Evolutionary conservation across 2,329 filamentous ascomycete species (phyloP).

Genomic region (Verticillium dahliae): DNA sequence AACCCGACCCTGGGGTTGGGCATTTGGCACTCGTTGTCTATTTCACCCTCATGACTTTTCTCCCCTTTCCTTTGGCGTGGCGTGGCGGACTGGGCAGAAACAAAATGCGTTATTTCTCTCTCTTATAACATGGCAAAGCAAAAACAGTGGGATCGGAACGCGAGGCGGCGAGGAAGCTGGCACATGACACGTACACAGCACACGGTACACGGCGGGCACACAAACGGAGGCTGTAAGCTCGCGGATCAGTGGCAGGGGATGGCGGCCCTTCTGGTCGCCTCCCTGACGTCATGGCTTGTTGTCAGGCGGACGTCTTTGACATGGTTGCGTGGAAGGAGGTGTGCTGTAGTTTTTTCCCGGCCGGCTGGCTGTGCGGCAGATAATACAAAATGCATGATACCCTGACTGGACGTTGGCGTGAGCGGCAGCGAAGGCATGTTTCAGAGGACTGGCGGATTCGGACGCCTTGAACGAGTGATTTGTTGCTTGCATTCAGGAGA

Average conservation of each 20-base stretch:
- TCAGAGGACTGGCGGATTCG: too few relatives aligned
- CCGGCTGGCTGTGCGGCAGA: not conserved
- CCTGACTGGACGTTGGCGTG: not conserved
- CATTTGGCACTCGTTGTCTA: too few relatives aligned
- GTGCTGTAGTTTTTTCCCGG: not conserved
- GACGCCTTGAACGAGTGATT: too few relatives aligned
- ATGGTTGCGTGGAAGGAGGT: not conserved
- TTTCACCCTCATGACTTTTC: not conserved
- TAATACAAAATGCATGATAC: conserved; percentile 7
- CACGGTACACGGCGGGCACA: too few relatives aligned
- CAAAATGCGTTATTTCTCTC: not conserved
- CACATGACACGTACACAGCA: not conserved
- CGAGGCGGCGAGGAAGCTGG: not conserved
- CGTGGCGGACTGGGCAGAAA: not conserved
- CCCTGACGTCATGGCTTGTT: not conserved
- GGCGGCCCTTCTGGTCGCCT: not conserved
- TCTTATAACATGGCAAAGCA: not conserved
- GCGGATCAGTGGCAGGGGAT: not conserved
- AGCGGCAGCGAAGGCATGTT: not conserved
- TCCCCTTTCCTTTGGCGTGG: not conserved
- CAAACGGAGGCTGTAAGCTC: too few relatives aligned
- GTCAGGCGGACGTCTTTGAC: not conserved
- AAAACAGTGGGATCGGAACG: not conserved
- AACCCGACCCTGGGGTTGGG: not conserved
- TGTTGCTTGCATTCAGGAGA: too few relatives aligned